Evolutionary conservation across 116 monocot genomes (phyloP), one percentile per base, ranked within the genome.

Genomic region (Cymodocea nodosa): DNA sequence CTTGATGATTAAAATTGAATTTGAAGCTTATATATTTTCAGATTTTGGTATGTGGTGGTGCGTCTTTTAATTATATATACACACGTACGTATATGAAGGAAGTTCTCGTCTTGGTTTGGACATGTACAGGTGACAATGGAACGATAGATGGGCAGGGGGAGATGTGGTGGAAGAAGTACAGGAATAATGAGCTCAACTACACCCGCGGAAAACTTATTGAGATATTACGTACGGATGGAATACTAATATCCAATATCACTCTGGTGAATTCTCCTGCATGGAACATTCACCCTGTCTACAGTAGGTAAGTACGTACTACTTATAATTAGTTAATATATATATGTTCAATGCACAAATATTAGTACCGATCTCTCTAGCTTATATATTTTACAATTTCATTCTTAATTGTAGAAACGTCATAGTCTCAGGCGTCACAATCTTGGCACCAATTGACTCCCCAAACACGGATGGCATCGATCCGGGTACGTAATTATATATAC

Each of bases 391-490:
- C 4, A 53, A 53, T 22, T 49, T 23, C 4, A n/a, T n/a, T n/a
- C n/a, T n/a, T n/a, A 25, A 9, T 37, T 73, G 70, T 78, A 86
- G 84, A 67, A 84, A 89, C 64, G 72, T 93, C 4, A 60, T 89
- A 0, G 65, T 93, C 3, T 74, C 77, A 24, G 81, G 85, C 19
- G 73, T 93, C 57, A 93, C 93, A 7, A 89, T 89, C 59, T 84
- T 89, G 0, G 89, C 93, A 1, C 89, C 89, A 10, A 50, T 82
- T 0, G 23, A 59, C 50, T 93, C 89, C 9, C 93, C 93, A 34
- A 93, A 93, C 61, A 93, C 93, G 2, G 93, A 93, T 68, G 93
- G 93, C 25, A 82, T 89, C 48, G 73, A 89, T 60, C 89, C 87
- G 57, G 81, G 80, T 81, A 51, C 23, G 14, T 16, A 4, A 51